These are phyloP conservation scores for Pythium sukuiense DNA, from an alignment of 352 stramenopile species.

Conservation along the genomic window DNA sequence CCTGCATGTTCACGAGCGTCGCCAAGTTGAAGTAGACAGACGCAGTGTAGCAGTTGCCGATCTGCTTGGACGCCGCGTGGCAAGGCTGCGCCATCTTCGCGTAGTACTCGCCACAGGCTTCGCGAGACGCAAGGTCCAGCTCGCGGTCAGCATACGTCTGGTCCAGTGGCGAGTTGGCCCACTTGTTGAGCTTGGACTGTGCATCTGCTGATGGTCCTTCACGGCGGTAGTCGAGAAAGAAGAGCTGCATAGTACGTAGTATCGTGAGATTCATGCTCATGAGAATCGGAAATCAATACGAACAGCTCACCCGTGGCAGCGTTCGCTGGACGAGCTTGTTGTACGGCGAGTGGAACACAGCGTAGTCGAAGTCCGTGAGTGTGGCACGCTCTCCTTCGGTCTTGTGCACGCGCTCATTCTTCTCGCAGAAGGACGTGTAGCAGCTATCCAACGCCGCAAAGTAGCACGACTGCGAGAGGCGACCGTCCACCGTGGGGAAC, in stretches of 20 bases:
- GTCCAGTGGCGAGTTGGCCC: conserved; percentile 77
- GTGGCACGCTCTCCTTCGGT: conserved; percentile 35
- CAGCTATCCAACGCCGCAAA: conserved; percentile 96
- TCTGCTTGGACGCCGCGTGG: conserved; percentile 81
- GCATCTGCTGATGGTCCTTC: conserved; percentile 20
- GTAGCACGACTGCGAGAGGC: conserved; percentile 95
- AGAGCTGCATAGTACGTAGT: conserved; percentile 26
- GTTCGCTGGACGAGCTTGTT: conserved; percentile 99
- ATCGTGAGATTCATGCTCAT: neutral
- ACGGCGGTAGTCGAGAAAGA: conserved; percentile 63
- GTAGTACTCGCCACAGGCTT: conserved; percentile 76
- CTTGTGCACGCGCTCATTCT: conserved; percentile 44
- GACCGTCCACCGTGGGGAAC: conserved; percentile 96
- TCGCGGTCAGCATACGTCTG: conserved; percentile 91
- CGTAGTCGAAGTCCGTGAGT: conserved; percentile 87
- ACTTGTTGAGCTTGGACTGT: conserved; percentile 62
- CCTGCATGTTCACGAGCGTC: conserved; percentile 81
- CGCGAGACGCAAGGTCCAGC: conserved; percentile 88
- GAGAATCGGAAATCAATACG: neutral
- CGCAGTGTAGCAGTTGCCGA: conserved; percentile 98
- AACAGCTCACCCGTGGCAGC: conserved; percentile 81
- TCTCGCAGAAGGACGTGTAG: conserved; percentile 90
- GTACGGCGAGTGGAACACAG: conserved; percentile 98
- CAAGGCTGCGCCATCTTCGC: conserved; percentile 76
- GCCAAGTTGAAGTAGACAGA: conserved; percentile 96